Base-by-base conservation (phyloP, 2,329 filamentous ascomycete species). In the Exophiala sp. region DNA sequence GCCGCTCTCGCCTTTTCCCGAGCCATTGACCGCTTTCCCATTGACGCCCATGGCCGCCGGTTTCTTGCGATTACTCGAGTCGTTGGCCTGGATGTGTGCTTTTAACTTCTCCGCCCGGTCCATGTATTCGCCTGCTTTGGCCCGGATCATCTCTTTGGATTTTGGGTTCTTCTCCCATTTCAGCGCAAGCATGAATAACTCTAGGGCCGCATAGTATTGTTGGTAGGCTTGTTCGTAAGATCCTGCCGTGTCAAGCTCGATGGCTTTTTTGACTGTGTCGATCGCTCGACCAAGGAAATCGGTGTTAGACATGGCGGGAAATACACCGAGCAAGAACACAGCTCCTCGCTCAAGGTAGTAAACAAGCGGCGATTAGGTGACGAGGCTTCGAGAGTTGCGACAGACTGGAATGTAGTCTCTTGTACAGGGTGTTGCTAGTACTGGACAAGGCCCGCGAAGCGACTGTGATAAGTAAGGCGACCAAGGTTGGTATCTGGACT, bases 141-240 rank as follows among this genome's bases (percentile, higher is more conserved):
- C 82, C 61, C 93, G 85, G 69, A 98, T 96, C 80, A 95, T 95
- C 66, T 94, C 89, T 76, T 97, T 97, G 58, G 88, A 90, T 63
- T 90, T 91, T 57, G 86, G 83, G 73, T 96, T 97, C 80, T 97
- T 98, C 75, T 98, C 93, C 91, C 91, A 98, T 77, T 98, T 98
- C 53, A 98, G 79, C 27, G 93, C 93, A 55, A 97, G 86, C 86
- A 98, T 95, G 77, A 97, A 98, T 51, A 97, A 82, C 72, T 98
- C 91, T 62, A 98, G 86, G 44, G 91, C 85, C 61, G 88, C 84
- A 75, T 95, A 96, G 80, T 98, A 98, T 57, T 86, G 79, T 66
- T 95, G 87, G 69, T 97, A 97, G 49, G 93, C 93, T 70, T 94
- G 91, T 64, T 96, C 89, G 72, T 98, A 98, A 67, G 97, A 88